Base-by-base conservation (phyloP, 495 filamentous ascomycete genomes). In the Jackrogersella minutella region DNA sequence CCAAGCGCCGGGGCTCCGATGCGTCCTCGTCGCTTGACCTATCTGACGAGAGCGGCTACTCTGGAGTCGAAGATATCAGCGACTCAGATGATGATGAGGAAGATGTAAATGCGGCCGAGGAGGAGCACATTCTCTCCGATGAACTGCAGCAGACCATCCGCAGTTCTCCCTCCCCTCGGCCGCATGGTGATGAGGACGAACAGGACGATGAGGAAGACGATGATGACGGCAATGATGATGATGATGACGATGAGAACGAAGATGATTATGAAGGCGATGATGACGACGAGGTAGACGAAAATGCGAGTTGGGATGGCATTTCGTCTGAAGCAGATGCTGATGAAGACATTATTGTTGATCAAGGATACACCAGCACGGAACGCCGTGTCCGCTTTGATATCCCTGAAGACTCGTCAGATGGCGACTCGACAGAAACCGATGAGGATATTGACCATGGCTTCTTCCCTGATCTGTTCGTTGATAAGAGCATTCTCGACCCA, bases 41-140 rank as follows among this genome's bases (percentile, higher is more conserved):
- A 30, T 85, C 87, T 5, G 86, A 90, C 60, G 88, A 93, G 57
- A 88, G 89, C 55, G 84, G 83, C 43, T 90, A 91, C 71, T 88
- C 87, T 11, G 91, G 82, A 14, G 87, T 94, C 31, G 88, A 93
- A 66, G 85, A 91, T 34, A 89, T 96, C 61, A 89, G 85, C 56
- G 91, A 93, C 46, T 89, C 84, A 62, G 89, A 91, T 50, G 77
- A 81, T 57, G 89, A 92, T 74, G 90, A 92, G 66, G 83, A 87
- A 71, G 86, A 88, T 79, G 82, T 92, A 22, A 83, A 88, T 68
- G 84, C 87, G 77, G 79, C 85, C 67, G 91, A 95, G 82, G 91
- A 91, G 77, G 78, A 87, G 72, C 82, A 87, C 66, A 90, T 93
- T 50, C 81, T 91, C 47, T 71, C 73, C 31, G 62, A 76, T 50